Evolutionary conservation across 2,329 filamentous ascomycete species (phyloP).

Genomic region (Cercospora sp.): DNA sequence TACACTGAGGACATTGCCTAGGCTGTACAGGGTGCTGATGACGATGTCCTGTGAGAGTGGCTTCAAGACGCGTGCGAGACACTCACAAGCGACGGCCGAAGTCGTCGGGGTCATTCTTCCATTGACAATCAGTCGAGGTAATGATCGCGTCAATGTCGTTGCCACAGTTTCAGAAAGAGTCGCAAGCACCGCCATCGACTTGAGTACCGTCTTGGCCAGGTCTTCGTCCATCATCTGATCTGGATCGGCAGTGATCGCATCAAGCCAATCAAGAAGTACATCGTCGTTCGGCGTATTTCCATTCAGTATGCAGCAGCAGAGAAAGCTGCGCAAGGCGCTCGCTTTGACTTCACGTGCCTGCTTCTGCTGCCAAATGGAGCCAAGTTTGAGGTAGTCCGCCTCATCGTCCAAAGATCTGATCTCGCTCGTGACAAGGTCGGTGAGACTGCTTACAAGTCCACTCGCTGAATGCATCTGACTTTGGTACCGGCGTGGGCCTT

Average conservation of each 20-base stretch:
- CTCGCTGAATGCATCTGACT: constrained; percentile 33
- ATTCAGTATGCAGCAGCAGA: constrained; percentile 82
- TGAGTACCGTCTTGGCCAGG: constrained; percentile 75
- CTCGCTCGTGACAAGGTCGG: constrained; percentile 74
- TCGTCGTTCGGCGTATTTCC: constrained; percentile 64
- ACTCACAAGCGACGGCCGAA: constrained; percentile 77
- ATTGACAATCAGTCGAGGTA: constrained; percentile 87
- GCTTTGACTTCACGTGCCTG: constrained; percentile 85
- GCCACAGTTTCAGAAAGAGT: constrained; percentile 72
- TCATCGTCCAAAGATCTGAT: constrained; percentile 85
- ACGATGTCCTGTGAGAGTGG: constrained; percentile 86
- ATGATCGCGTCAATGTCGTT: constrained; percentile 71
- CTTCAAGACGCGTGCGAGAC: constrained; percentile 76
- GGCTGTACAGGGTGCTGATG: constrained; percentile 90
- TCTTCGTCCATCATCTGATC: constrained; percentile 78
- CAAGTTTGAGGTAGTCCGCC: constrained; percentile 84
- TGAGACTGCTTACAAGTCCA: constrained; percentile 58
- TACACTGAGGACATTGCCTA: constrained; percentile 92
- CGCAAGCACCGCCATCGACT: constrained; percentile 78
- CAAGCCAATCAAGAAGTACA: constrained; percentile 78
- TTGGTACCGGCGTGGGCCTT: constrained; percentile 17
- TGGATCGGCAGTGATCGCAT: constrained; percentile 74
- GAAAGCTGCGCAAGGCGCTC: constrained; percentile 74
- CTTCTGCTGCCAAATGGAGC: constrained; percentile 81
- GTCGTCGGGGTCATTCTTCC: constrained; percentile 68